Base-by-base conservation (phyloP, 257 asterid species). In the Paulownia fortunei region DNA sequence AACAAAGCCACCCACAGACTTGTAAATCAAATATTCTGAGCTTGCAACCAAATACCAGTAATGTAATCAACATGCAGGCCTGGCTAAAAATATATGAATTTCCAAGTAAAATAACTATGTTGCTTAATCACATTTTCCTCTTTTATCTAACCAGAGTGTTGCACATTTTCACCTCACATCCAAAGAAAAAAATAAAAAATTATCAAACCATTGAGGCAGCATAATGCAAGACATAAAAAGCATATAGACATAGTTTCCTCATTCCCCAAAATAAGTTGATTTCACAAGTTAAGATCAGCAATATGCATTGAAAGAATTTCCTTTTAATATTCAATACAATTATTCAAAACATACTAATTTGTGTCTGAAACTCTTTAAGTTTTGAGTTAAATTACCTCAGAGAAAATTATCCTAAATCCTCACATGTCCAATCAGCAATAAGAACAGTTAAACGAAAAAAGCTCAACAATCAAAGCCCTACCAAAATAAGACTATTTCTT, bases 331-430 rank as follows among this genome's bases (percentile, higher is more conserved):
- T 7, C 76, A 62, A 69, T 72, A 79, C 82, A 80, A 27, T 75
- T 83, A 88, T 83, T 82, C 79, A 71, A 66, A 72, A 52, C 24
- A 63, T 44, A 73, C 54, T 61, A 82, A 72, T 72, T 34, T 67
- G 44, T 27, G 63, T 59, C 68, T 51, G 47, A 83, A 80, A 68
- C 60, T 55, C 69, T 49, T n/a, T 72, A 68, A 54, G 51, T 62
- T 21, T 30, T 61, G 26, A 11, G 41, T 83, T 36, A 60, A 74
- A 75, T 81, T 69, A 76, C 78, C 80, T 81, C 77, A 60, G 68
- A 70, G 51, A 68, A 77, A 72, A 67, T 39, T 65, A 59, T 65
- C 81, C 55, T 37, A 49, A 65, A 73, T 30, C 82, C 71, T 65
- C 52, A 59, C 58, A 73, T 71, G n/a, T 55, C 52, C 72, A 21